Percentiles rank a stretch among this genome's conserved stretches.
Conservation (phyloP, 2,329 filamentous ascomycete species). For the Ascochyta fabae region DNA sequence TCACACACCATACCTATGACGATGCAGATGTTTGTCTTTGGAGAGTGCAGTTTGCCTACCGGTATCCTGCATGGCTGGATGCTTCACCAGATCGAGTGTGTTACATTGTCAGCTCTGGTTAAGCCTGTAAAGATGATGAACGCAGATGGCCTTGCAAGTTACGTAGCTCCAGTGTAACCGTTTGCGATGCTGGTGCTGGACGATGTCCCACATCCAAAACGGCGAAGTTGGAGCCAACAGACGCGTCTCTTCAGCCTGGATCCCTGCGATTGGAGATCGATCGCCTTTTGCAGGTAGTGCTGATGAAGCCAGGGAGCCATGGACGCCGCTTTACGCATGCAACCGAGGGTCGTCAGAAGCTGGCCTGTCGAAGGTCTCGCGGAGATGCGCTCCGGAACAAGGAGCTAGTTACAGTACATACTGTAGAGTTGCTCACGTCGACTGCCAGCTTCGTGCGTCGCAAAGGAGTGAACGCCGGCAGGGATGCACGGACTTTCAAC, state of each 20-base stretch:
- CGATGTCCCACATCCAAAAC: neutral
- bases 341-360: neutral
- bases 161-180: conserved; percentile 4
- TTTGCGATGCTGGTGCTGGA: conserved; percentile 4
- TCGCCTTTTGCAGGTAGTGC: conserved; percentile 4
- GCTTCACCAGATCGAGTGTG: neutral
- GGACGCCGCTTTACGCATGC: neutral
- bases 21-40: neutral
- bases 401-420: neutral
- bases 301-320: neutral
- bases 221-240: conserved; percentile 5
- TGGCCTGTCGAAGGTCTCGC: neutral
- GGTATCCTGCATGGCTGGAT: neutral
- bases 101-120: neutral
- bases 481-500: conserved; percentile 5
- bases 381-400: neutral
- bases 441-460: neutral
- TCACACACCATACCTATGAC: neutral
- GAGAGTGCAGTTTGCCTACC: neutral
- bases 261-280: conserved; percentile 3
- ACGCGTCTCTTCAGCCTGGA: neutral
- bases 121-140: neutral
- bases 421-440: conserved; percentile 2
- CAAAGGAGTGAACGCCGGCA: conserved; percentile 8
- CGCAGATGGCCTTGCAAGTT: neutral